phyloP scores from a whole-genome alignment of 108 stramenopile genomes.

The Nitzschia sp. region DNA sequence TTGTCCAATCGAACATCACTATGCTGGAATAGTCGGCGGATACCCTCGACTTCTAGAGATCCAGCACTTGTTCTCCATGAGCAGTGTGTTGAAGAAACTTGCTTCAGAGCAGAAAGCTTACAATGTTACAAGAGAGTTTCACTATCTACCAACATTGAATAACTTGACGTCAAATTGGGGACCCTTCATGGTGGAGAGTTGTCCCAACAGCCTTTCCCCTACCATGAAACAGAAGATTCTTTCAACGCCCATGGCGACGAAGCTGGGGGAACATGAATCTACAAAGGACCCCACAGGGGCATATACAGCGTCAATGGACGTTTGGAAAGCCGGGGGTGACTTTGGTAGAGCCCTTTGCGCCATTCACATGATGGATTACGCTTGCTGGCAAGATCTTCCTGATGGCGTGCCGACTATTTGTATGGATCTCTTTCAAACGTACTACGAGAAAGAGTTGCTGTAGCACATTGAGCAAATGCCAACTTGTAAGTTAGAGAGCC shows the following conservation, averaged over 20 bases:
- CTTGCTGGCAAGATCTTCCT: constrained; percentile 43
- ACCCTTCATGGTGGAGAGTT: constrained; percentile 19
- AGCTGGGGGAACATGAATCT: constrained; percentile 14
- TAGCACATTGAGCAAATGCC: no score
- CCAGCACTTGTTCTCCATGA: constrained; percentile 34
- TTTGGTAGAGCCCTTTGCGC: constrained; percentile 26
- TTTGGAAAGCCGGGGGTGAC: constrained; percentile 22
- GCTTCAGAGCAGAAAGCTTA: not conserved
- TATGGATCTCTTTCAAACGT: constrained; percentile 9
- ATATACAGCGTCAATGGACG: constrained; percentile 31
- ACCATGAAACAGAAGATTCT: not conserved
- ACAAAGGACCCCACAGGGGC: constrained; percentile 21
- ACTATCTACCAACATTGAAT: constrained; percentile 27
- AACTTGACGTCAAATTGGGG: constrained; percentile 27
- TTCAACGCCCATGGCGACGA: not conserved
- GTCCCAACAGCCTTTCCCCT: constrained; percentile 6
- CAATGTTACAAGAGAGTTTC: constrained; percentile 1
- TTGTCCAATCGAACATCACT: not conserved
- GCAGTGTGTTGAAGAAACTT: constrained; percentile 11
- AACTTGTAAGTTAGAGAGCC: no score
- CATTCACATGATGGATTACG: constrained; percentile 40
- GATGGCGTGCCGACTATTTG: constrained; percentile 25
- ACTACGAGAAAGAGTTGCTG: not conserved
- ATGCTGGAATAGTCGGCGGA: not conserved
- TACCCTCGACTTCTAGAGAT: not conserved